Evolutionary conservation across 2,329 filamentous ascomycete genomes (phyloP), one percentile per base, ranked within the genome.

Genomic region (Phaeosphaeriaceae sp.): DNA sequence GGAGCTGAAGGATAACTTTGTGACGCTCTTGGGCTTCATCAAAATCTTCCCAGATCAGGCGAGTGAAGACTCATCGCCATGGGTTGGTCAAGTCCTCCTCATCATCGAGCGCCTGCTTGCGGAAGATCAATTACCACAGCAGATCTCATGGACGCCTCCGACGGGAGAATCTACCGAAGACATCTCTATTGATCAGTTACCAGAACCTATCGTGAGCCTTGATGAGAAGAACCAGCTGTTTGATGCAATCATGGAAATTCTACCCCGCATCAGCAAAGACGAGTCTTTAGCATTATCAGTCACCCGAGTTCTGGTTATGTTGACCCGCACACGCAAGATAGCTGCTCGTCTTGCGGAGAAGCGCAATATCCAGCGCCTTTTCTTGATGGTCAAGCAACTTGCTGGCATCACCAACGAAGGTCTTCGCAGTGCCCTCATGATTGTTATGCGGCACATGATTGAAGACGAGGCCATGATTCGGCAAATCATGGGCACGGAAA

Each of bases 311-410:
- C 80, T 99, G 33, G 91, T 96, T 27, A 93, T 97, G 60, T 82
- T 99, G 27, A 97, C 95, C 1, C 88, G 96, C 21, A 86, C 88
- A 58, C 89, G 92, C 51, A 82, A 86, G 15, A 84, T 96, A 60
- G 93, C 95, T 1, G 85, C 88, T 63, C 82, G 85, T 46, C 84
- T 98, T 48, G 91, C 92, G 5, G 91, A 97, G 74, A 97, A 93
- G 80, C 91, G 89, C 73, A 96, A 96, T 68, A 83, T 99, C 49
- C 91, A 95, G 72, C 87, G 92, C 25, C 82, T 99, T 21, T 98
- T 99, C 77, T 86, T 97, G 51, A 97, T 98, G 91, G 88, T 94
- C 56, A 96, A 96, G 76, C 94, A 98, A 75, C 86, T 98, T 58
- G 89, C 92, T 20, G 91, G 91, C 24, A 85, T 88, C 27, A 90